Conservation (phyloP, 352 stramenopile species). For the Phytophthora colocasiae region DNA sequence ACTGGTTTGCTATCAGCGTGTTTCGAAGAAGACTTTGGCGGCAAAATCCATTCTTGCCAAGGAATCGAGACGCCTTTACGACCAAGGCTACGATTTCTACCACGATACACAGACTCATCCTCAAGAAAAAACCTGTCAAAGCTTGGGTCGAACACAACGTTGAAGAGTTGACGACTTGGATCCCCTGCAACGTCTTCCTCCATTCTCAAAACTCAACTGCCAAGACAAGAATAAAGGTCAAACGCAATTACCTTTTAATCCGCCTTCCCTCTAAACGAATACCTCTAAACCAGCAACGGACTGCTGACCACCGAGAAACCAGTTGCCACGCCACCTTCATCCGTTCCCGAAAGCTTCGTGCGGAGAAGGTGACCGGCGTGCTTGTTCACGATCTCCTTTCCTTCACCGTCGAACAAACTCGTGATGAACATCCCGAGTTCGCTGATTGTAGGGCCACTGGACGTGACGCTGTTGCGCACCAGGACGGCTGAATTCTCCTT, state of each 20-base stretch:
- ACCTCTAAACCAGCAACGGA: constrained; percentile 81
- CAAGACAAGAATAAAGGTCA: constrained; percentile 18
- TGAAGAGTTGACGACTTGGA: constrained; percentile 27
- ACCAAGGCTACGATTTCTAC: not conserved
- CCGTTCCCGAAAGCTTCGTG: constrained; percentile 95
- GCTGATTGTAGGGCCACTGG: constrained; percentile 89
- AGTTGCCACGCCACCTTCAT: constrained; percentile 97
- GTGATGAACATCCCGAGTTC: constrained; percentile 97
- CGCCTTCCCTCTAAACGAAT: constrained; percentile 5
- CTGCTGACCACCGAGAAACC: constrained; percentile 95
- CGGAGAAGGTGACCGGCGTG: constrained; percentile 95
- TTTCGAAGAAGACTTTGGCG: constrained; percentile 35
- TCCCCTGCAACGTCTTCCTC: not conserved
- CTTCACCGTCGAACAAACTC: constrained; percentile 74
- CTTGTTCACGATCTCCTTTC: constrained; percentile 92
- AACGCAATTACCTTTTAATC: constrained; percentile 5
- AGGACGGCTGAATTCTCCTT: constrained; percentile 81
- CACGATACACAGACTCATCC: constrained; percentile 25
- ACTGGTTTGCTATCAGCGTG: not conserved
- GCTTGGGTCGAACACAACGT: constrained; percentile 52
- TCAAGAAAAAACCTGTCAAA: constrained; percentile 62
- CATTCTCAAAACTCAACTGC: constrained; percentile 11
- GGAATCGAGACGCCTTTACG: constrained; percentile 28
- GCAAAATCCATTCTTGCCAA: constrained; percentile 50
- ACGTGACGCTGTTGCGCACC: constrained; percentile 76